These are phyloP conservation scores for Cantharellus anzutake DNA, from an alignment of 768 basidiomycete species.

Conservation along the genomic window DNA sequence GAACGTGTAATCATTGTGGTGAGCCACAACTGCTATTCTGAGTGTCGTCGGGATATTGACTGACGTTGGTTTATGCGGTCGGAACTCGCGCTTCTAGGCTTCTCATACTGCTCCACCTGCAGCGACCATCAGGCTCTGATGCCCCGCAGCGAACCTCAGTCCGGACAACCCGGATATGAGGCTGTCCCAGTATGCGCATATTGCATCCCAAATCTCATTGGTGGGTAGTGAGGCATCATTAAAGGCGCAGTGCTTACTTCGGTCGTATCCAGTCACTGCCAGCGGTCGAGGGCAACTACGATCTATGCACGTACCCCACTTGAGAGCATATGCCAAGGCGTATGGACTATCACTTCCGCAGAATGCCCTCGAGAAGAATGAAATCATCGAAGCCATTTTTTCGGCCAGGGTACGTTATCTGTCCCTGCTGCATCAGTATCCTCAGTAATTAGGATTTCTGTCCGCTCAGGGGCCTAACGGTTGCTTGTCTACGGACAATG, in stretches of 20 bases:
- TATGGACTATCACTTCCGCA: conserved; percentile 5
- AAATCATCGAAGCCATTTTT: conserved; percentile 7
- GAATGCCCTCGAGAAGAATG: conserved; percentile 9
- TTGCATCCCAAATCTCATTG: conserved; percentile 7
- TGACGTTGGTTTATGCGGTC: no score
- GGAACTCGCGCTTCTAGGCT: conserved; percentile 3
- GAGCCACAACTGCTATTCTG: neutral
- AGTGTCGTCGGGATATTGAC: no score
- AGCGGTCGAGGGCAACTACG: conserved; percentile 6
- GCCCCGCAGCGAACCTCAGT: neutral
- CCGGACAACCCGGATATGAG: conserved; percentile 7
- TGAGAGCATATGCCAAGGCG: conserved; percentile 7
- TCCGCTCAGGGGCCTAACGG: conserved; percentile 1
- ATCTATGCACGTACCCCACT: conserved; percentile 1
- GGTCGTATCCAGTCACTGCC: conserved; percentile 6
- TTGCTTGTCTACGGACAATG: neutral
- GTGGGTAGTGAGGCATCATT: conserved; percentile 1
- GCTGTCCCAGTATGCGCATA: conserved; percentile 7
- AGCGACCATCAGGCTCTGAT: conserved; percentile 10
- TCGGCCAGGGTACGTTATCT: conserved; percentile 5
- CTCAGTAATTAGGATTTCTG: neutral
- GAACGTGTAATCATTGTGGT: conserved; percentile 9
- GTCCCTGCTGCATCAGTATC: neutral
- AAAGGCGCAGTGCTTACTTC: neutral
- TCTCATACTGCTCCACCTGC: conserved; percentile 8